A percentile compares a stretch with the other conserved stretches of the same genome.
Evolutionary conservation across 441 rosid genomes (phyloP).

Genomic region (Brassica balearica): DNA sequence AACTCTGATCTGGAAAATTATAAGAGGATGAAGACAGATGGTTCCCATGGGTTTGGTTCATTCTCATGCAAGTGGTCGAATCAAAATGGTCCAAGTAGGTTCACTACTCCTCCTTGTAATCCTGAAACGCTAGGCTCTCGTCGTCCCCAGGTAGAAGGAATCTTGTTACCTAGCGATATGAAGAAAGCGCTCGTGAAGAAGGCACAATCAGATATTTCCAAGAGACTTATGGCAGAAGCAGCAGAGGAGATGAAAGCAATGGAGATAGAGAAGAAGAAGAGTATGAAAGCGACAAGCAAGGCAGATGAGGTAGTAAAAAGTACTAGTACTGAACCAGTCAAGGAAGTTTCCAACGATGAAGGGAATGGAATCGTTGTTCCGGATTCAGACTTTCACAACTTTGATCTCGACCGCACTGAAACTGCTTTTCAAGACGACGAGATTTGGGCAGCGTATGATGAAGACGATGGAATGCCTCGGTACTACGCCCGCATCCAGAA

Average conservation of each 20-base stretch:
- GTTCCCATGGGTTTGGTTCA: constrained; percentile 38
- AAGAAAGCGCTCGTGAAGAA: constrained; percentile 60
- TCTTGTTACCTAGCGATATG: constrained; percentile 56
- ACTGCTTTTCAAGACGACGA: constrained; percentile 69
- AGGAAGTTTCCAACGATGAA: constrained; percentile 35
- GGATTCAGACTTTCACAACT: constrained; percentile 92
- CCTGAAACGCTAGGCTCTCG: constrained; percentile 46
- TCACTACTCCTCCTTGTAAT: constrained; percentile 36
- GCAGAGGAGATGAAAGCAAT: constrained; percentile 40
- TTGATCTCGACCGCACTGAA: constrained; percentile 81
- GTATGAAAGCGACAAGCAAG: constrained; percentile 41
- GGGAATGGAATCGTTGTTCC: constrained; percentile 67
- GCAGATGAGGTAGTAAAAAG: constrained; percentile 34
- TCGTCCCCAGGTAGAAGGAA: constrained; percentile 53
- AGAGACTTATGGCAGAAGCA: constrained; percentile 52
- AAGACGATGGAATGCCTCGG: constrained; percentile 94
- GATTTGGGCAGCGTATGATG: constrained; percentile 97
- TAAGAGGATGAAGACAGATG: constrained; percentile 56
- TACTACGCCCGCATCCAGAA: constrained; percentile 85
- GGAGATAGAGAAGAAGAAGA: constrained; percentile 46
- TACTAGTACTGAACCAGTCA: constrained; percentile 21
- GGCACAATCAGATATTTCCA: constrained; percentile 52
- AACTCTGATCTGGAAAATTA: constrained; percentile 41
- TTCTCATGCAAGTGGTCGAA: constrained; percentile 43
- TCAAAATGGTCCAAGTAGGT: constrained; percentile 45